phyloP scores from a whole-genome alignment of 768 basidiomycete genomes.

The Pleurotus cornucopiae region DNA sequence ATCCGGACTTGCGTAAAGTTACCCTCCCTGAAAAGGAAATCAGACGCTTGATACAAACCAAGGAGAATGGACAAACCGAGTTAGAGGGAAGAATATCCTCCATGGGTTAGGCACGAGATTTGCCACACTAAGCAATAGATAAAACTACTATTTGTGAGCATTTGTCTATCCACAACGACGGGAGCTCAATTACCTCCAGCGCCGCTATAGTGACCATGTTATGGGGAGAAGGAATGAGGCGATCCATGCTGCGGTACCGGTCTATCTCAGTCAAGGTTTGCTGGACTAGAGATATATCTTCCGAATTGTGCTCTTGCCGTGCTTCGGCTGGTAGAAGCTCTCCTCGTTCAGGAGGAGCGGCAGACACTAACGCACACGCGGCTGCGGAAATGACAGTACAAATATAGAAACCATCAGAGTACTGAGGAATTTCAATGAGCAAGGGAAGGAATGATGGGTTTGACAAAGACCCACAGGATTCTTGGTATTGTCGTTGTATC shows the following conservation, averaged over 20 bases:
- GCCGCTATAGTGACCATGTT: constrained; percentile 91
- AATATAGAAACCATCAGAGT: constrained; percentile 88
- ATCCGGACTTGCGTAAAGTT: constrained; percentile 90
- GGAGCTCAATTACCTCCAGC: constrained; percentile 64
- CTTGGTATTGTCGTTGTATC: constrained; percentile 91
- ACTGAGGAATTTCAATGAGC: constrained; percentile 39
- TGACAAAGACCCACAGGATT: constrained; percentile 60
- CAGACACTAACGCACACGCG: constrained; percentile 74
- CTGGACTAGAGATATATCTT: constrained; percentile 68
- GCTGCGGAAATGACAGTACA: constrained; percentile 81
- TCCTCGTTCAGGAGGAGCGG: constrained; percentile 73
- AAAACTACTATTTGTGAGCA: constrained; percentile 48
- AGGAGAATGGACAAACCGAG: constrained; percentile 52
- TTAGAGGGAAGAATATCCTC: constrained; percentile 79
- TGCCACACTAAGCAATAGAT: constrained; percentile 71
- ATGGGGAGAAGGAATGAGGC: constrained; percentile 89
- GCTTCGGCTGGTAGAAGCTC: constrained; percentile 71
- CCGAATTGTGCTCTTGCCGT: constrained; percentile 58
- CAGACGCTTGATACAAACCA: constrained; percentile 10
- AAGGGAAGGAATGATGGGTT: neutral
- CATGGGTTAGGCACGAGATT: constrained; percentile 76
- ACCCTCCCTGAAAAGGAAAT: constrained; percentile 64
- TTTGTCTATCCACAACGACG: neutral
- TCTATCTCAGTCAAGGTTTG: constrained; percentile 80
- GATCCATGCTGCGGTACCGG: constrained; percentile 91